Base-by-base conservation (phyloP, 140 eudicot genomes). In the Stevia rebaudiana region DNA sequence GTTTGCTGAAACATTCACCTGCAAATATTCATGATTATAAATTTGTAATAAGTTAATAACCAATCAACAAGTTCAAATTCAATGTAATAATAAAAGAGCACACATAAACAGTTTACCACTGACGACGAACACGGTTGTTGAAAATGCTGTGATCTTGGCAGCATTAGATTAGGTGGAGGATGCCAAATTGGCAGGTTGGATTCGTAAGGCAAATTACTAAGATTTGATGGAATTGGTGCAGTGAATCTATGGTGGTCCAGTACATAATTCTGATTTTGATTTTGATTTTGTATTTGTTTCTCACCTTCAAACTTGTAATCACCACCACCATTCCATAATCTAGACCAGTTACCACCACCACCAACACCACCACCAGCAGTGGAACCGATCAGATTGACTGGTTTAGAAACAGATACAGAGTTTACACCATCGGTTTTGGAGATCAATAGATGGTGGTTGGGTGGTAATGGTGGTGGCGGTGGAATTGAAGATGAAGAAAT, bases 1-100 rank as follows among this genome's bases (percentile, higher is more conserved):
- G 56, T 67, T 83, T n/a, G 78, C 47, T 8, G 90, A 53, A 67
- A 76, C 75, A 77, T 79, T 89, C 82, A 68, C 90, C 96, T 85
- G 62, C 75, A 68, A 36, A n/a, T 30, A 25, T 13, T 53, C 33
- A 67, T 4, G 69, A 35, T 18, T 50, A 13, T 12, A 0, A n/a
- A n/a, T n/a, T n/a, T n/a, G n/a, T n/a, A n/a, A n/a, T n/a, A n/a
- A n/a, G n/a, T n/a, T n/a, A n/a, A 15, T 18, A 40, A 16, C 24
- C 33, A 7, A 55, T 36, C 42, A 40, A 68, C 23, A 62, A 54
- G 1, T 31, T 15, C 2, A 49, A 66, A 57, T 9, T 50, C 10
- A 66, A 36, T 0, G 16, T 8, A 71, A 21, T 8, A 71, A 53
- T 8, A 48, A 6, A 39, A 52, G 1, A 56, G 5, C 31, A 37